Evolutionary conservation across 139 green algal genomes (phyloP).

Genomic region (Yamagishiella unicocca): DNA sequence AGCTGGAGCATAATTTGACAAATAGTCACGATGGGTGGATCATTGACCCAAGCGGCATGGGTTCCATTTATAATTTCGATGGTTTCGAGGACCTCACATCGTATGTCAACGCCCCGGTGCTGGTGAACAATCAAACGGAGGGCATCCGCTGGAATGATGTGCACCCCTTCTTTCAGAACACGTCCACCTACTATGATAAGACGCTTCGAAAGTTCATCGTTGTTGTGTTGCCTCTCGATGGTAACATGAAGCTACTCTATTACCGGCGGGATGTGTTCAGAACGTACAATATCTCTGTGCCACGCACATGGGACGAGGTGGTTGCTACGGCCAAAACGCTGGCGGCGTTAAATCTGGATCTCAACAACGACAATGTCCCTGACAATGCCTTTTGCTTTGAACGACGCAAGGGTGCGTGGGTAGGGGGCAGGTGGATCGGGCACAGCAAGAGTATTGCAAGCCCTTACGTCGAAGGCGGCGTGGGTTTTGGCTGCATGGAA

Average conservation of each 20-base stretch:
- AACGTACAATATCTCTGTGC: constrained; percentile 24
- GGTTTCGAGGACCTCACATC: constrained; percentile 43
- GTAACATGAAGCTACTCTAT: constrained; percentile 56
- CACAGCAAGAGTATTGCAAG: too few species aligned
- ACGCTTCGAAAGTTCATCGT: constrained; percentile 22
- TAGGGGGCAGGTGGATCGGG: too few species aligned
- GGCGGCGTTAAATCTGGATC: constrained; percentile 2
- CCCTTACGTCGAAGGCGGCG: too few species aligned
- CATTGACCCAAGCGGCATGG: constrained; percentile 44
- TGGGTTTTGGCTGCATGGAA: too few species aligned
- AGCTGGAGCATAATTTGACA: constrained; percentile 54
- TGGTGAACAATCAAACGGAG: not conserved
- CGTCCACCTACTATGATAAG: constrained; percentile 25
- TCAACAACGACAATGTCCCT: constrained; percentile 36
- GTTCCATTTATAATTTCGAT: constrained; percentile 34
- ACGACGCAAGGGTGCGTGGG: constrained; percentile 29
- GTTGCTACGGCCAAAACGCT: constrained; percentile 19
- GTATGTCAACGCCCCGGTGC: not conserved
- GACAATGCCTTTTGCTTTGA: constrained; percentile 57
- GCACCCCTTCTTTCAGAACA: constrained; percentile 51
- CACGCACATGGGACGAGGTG: constrained; percentile 57
- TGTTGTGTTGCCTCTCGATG: constrained; percentile 51
- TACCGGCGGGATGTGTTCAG: constrained; percentile 51
- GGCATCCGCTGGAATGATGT: constrained; percentile 35
- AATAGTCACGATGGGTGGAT: constrained; percentile 53